Evolutionary conservation across 495 filamentous ascomycete species (phyloP).

Genomic region (Aspergillus leporis): DNA sequence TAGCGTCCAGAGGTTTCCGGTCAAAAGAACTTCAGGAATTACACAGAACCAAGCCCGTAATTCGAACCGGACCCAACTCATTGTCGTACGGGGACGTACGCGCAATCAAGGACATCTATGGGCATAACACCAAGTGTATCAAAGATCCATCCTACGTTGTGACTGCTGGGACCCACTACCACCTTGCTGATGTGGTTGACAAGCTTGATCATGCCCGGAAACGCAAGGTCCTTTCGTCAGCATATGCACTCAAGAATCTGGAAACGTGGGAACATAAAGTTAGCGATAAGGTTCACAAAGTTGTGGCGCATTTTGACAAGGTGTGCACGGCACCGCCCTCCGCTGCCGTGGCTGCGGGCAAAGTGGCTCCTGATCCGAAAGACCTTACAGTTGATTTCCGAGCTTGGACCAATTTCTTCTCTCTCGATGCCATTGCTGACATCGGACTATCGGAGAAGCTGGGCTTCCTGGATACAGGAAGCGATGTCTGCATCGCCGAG

Average conservation of each 20-base stretch:
- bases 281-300: constrained; percentile 48
- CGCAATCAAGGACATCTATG: constrained; percentile 59
- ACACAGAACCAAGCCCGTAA: constrained; percentile 47
- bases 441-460: constrained; percentile 53
- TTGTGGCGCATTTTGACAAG: constrained; percentile 43
- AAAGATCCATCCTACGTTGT: constrained; percentile 50
- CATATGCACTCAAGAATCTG: constrained; percentile 56
- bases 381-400: constrained; percentile 44
- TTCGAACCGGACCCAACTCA: constrained; percentile 54
- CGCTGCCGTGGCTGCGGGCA: constrained; percentile 24
- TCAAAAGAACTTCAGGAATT: constrained; percentile 41
- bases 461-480: constrained; percentile 51
- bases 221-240: constrained; percentile 51
- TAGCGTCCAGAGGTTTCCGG: constrained; percentile 43
- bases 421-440: constrained; percentile 54
- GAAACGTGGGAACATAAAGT: constrained; percentile 58
- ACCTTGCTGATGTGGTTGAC: constrained; percentile 51
- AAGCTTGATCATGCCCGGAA: constrained; percentile 49
- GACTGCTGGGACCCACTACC: constrained; percentile 40
- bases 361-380: constrained; percentile 24
- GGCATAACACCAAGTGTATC: constrained; percentile 50
- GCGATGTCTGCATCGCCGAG: constrained; percentile 42
- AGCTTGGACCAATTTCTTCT: constrained; percentile 45
- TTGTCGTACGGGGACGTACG: constrained; percentile 46
- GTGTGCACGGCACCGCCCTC: constrained; percentile 29